A percentile compares a stretch with the other conserved stretches of the same genome.
These are phyloP conservation scores for Ophiostoma piceae DNA, from an alignment of 2,329 filamentous ascomycete species.

Conservation along the genomic window DNA sequence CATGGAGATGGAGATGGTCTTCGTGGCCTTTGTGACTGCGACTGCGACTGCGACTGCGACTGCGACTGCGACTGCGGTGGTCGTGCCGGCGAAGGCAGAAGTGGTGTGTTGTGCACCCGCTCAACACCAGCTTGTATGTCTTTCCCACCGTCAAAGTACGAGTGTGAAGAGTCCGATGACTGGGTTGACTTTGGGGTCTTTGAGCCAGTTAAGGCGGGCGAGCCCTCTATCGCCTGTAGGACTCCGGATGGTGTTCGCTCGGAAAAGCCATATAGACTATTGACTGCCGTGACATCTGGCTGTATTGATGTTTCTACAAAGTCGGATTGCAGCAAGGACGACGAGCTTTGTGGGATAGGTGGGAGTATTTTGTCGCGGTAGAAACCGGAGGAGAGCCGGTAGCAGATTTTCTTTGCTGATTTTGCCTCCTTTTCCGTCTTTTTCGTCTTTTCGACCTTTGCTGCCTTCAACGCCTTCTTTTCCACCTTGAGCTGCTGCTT, in stretches of 20 bases:
- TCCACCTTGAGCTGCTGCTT: not conserved
- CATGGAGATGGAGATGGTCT: not conserved
- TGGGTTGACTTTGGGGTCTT: not conserved
- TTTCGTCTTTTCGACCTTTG: not conserved
- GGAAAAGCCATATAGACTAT: not conserved
- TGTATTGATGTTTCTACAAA: not conserved
- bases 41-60: not conserved
- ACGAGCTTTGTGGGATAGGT: not conserved
- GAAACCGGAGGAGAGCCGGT: not conserved
- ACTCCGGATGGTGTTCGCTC: not conserved
- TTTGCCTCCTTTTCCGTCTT: not conserved
- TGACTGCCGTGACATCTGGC: not conserved
- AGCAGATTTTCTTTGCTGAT: not conserved
- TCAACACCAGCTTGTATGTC: not conserved
- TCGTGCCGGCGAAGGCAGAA: not conserved
- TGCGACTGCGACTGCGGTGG: not conserved
- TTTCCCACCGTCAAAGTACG: not conserved
- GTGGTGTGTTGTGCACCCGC: not conserved
- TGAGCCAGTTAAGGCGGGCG: not conserved
- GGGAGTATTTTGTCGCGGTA: not conserved
- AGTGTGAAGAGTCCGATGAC: not conserved
- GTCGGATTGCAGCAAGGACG: not conserved
- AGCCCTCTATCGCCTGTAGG: not conserved
- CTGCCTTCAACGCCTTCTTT: not conserved
- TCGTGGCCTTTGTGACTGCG: not conserved